Percentiles rank a stretch among this genome's conserved stretches.
Conservation (phyloP, 345 rosid species). For the Gossypium ekmanianum region DNA sequence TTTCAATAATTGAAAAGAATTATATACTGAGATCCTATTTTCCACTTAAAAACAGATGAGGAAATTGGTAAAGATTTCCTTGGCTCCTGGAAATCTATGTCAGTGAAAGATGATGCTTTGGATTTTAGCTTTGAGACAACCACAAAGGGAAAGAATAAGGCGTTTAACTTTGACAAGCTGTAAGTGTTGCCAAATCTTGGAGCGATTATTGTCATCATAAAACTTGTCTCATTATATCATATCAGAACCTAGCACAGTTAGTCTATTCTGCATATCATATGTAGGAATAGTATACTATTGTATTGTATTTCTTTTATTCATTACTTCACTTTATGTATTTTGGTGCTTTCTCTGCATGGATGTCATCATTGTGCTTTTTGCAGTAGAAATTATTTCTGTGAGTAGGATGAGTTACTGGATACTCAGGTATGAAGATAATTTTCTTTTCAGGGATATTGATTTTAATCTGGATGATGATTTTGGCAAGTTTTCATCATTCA, state of each 20-base stretch:
- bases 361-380: background rate
- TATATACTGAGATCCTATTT: slow-evolving; percentile 4
- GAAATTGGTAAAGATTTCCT: slow-evolving; percentile 72
- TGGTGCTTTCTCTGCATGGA: background rate
- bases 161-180: slow-evolving; percentile 67
- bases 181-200: slow-evolving; percentile 39
- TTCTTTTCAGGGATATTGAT: slow-evolving; percentile 63
- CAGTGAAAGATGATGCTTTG: slow-evolving; percentile 57
- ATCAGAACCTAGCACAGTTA: background rate
- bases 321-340: background rate
- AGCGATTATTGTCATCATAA: background rate
- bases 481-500: slow-evolving; percentile 68
- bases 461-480: slow-evolving; percentile 72
- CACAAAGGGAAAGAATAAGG: slow-evolving; percentile 55
- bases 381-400: background rate
- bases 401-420: background rate
- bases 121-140: slow-evolving; percentile 60
- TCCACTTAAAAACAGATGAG: slow-evolving; percentile 45
- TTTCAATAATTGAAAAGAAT: slow-evolving; percentile 16
- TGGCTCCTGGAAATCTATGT: slow-evolving; percentile 65
- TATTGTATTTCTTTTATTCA: background rate
- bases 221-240: background rate
- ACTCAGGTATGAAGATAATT: background rate
- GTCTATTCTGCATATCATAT: background rate
- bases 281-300: background rate